Conservation (phyloP, 495 filamentous ascomycete species). For the Podospora tetraspora region DNA sequence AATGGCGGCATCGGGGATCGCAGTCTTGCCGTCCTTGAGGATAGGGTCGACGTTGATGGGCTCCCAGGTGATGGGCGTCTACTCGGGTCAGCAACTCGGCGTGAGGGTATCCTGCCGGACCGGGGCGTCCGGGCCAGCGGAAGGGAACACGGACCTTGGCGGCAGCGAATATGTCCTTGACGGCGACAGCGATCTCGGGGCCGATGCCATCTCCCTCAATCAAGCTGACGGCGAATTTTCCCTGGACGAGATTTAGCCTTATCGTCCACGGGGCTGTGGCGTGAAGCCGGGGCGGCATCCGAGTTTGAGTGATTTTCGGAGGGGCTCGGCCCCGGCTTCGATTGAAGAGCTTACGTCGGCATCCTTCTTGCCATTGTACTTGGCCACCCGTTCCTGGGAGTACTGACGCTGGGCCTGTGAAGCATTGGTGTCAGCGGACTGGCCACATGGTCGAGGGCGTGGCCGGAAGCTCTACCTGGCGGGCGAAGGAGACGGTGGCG, state of each 20-base stretch:
- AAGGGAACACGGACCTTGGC: slow-evolving; percentile 62
- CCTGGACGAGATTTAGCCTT: slow-evolving; percentile 47
- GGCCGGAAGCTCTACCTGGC: slow-evolving; percentile 38
- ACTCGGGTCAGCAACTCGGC: slow-evolving; percentile 11
- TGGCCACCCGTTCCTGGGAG: slow-evolving; percentile 65
- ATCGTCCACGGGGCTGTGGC: not conserved
- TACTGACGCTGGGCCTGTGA: slow-evolving; percentile 42
- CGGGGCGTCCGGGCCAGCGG: slow-evolving; percentile 18
- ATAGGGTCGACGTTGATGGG: slow-evolving; percentile 90
- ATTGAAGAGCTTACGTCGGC: slow-evolving; percentile 61
- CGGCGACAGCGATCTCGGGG: slow-evolving; percentile 92
- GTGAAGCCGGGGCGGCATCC: slow-evolving; percentile 1
- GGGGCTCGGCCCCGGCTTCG: not conserved
- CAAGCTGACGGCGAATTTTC: slow-evolving; percentile 89
- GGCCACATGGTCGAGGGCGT: not conserved
- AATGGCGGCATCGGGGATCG: slow-evolving; percentile 84
- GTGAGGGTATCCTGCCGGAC: not conserved
- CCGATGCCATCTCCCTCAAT: slow-evolving; percentile 99
- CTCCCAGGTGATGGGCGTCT: slow-evolving; percentile 96
- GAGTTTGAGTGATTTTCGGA: slow-evolving; percentile 45
- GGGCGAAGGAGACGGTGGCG: slow-evolving; percentile 39
- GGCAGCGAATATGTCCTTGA: slow-evolving; percentile 95
- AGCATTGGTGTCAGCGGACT: slow-evolving; percentile 19
- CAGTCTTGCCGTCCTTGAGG: slow-evolving; percentile 86
- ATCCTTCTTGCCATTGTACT: slow-evolving; percentile 86